Evolutionary conservation across 1,139 yeast genomes (phyloP).

Genomic region (Nakaseomyces glabratus): DNA sequence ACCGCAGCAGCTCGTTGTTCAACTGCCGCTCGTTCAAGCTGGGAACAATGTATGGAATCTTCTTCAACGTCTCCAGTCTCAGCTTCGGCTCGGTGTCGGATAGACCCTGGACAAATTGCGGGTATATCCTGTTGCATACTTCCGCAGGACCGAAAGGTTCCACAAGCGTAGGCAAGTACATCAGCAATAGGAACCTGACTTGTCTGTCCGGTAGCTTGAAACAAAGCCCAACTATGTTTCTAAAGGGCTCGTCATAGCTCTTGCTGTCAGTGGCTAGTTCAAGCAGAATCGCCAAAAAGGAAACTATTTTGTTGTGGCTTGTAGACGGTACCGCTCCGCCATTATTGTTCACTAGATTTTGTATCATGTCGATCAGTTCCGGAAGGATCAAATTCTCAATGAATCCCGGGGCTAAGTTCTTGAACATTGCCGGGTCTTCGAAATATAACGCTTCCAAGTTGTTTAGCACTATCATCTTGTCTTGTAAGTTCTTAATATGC

Average conservation of each 20-base stretch:
- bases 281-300: constrained; percentile 22
- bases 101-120: constrained; percentile 64
- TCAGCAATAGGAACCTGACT: constrained; percentile 59
- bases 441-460: constrained; percentile 21
- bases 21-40: constrained; percentile 71
- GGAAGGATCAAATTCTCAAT: constrained; percentile 61
- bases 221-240: constrained; percentile 56
- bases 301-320: constrained; percentile 15
- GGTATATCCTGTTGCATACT: constrained; percentile 45
- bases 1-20: constrained; percentile 74
- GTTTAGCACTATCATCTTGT: constrained; percentile 20
- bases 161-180: constrained; percentile 50
- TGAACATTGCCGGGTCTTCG: constrained; percentile 15
- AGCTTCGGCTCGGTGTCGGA: constrained; percentile 75
- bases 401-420: constrained; percentile 42
- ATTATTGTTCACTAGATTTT: constrained; percentile 12
- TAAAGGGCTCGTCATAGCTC: constrained; percentile 39
- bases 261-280: constrained; percentile 16
- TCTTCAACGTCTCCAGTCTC: constrained; percentile 71
- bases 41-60: constrained; percentile 55
- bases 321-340: constrained; percentile 21
- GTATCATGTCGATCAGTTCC: constrained; percentile 43
- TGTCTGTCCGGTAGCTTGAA: constrained; percentile 68
- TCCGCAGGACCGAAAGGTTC: constrained; percentile 49
- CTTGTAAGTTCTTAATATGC: constrained; percentile 25